Evolutionary conservation across 345 rosid genomes (phyloP), one percentile per base, ranked within the genome.

Genomic region (Gynandropsis gynandra): DNA sequence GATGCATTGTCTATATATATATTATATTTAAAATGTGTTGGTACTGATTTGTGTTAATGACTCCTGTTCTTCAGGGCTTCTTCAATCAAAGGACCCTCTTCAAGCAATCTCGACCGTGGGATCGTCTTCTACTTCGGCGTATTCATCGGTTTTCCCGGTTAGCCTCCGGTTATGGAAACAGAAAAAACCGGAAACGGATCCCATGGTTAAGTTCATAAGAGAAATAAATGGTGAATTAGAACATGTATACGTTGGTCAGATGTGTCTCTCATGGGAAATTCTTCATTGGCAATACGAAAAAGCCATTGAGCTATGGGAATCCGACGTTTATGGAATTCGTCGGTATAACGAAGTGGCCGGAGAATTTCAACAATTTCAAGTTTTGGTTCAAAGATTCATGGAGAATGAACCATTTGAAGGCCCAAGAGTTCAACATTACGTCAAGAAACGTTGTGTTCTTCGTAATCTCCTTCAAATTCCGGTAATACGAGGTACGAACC

Each of bases 251-350:
- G 96, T 87, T n/a, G 98, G 96, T 43, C 98, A 92, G 42, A 44
- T 87, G 76, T 92, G 98, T 77, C 87, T 92, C 32, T 80, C 98
- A 0, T 92, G 98, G 98, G 98, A 92, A 58, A 79, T 87, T 44
- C 98, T 92, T 44, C 85, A 87, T 43, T 92, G 96, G 96, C 93
- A 92, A 67, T 92, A 85, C 27, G 79, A 75, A 24, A 92, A 81
- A 59, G 78, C 95, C 1, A 53, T 87, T 21, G 79, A 85, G 50
- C 57, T 87, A 29, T 78, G 87, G 54, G 88, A 85, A 34, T 78
- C 95, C 0, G 98, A 92, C 52, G 77, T 68, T 3, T 66, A 65
- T n/a, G 67, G 76, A 10, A 46, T 58, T 10, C 77, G 74, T 7
- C 62, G 70, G 5, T 87, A 82, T 74, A 87, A 80, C 32, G 95